Evolutionary conservation across 106 monocot genomes (phyloP).

Genomic region (Cymbidium sinense): DNA sequence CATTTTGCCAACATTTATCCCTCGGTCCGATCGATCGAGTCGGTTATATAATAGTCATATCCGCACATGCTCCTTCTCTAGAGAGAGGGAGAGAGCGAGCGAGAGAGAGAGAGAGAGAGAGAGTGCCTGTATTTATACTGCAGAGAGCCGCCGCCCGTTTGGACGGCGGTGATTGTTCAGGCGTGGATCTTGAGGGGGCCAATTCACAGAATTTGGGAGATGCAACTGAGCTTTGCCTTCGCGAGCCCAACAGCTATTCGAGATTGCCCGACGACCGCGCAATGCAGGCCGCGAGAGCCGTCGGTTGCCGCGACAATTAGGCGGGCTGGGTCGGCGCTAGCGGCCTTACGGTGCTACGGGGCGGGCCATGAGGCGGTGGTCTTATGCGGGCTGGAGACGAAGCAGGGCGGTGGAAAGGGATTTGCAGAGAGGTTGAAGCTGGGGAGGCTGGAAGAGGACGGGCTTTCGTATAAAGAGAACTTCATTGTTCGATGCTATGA

Average conservation of each 20-base stretch:
- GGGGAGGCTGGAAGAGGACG: constrained; percentile 75
- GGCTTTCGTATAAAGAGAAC: constrained; percentile 92
- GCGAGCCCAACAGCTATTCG: neutral
- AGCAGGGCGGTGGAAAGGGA: constrained; percentile 12
- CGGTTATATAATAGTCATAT: neutral
- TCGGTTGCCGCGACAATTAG: neutral
- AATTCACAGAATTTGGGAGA: constrained; percentile 1
- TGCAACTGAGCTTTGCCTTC: constrained; percentile 8
- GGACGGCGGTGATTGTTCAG: neutral
- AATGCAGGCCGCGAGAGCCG: neutral
- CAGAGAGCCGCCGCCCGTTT: neutral
- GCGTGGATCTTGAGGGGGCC: neutral
- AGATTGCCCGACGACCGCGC: constrained; percentile 8
- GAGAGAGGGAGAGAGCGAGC: neutral
- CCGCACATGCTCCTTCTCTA: neutral
- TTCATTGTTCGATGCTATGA: constrained; percentile 88
- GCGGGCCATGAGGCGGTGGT: neutral
- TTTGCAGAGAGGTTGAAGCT: constrained; percentile 64
- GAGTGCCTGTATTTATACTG: too few relatives aligned
- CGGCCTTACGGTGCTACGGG: neutral
- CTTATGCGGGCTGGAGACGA: neutral
- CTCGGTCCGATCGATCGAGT: neutral
- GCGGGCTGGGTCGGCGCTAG: neutral
- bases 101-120: neutral
- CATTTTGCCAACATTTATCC: neutral